Evolutionary conservation across 176 grass and related monocot genomes (phyloP), one percentile per base, ranked within the genome.

Genomic region (Elaeis guineensis): DNA sequence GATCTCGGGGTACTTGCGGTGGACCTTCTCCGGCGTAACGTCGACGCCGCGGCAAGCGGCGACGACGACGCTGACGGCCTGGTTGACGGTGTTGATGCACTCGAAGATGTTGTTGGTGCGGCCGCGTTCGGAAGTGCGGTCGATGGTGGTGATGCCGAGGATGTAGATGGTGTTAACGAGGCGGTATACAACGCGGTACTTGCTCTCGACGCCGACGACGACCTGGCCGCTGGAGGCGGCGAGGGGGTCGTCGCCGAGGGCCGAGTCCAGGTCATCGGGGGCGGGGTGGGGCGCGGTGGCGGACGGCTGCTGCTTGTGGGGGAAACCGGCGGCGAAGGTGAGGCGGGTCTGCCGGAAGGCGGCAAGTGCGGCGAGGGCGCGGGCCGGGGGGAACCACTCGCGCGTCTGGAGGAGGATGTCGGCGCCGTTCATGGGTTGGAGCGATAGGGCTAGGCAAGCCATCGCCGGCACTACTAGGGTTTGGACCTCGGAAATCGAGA

Each of bases 161-260:
- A 98, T 88, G 68, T 98, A 98, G 60, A 98, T 91, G 71, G 84
- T 85, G 73, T 98, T 98, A 4, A 98, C 93, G 21, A 98, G 84
- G 50, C 93, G 93, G 60, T 98, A 98, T 5, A 98, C 85, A 3
- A 98, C 79, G 71, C 93, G 84, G 62, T 98, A 98, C 69, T 98
- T 89, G 52, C 88, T 92, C 76, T 98, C 93, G 17, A 98, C 87
- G 17, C 93, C 93, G 56, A 98, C 93, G 21, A 89, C 85, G 19
- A 98, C 81, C 81, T 98, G 93, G 49, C 93, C 93, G 14, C 84
- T 80, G 20, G 76, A 76, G 25, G 88, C 79, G 3, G 87, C 93
- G 5, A 98, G 87, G 25, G 93, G 93, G 51, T 98, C 93, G 52
- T 98, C 93, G 17, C 93, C 93, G 49, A 98, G 80, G 52, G 79